Conservation (phyloP, 257 asterid genomes). For the Thymus mandschuricus region DNA sequence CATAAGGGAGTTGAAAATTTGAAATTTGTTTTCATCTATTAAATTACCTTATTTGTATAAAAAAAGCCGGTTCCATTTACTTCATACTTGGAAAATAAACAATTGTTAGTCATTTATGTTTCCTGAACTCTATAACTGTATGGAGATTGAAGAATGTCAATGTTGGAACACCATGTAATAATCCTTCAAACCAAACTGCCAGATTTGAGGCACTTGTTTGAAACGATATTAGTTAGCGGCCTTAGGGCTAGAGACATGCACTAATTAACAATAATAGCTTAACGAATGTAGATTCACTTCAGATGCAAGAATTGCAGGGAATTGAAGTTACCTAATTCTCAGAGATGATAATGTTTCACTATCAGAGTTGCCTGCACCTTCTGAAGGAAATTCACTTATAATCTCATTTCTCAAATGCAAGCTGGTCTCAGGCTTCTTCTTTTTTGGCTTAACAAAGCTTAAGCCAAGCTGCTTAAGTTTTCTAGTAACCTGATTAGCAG, state of each 20-base stretch:
- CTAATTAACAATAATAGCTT: slow-evolving; percentile 19
- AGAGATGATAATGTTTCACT: slow-evolving; percentile 65
- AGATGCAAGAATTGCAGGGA: slow-evolving; percentile 20
- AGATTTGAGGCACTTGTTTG: slow-evolving; percentile 13
- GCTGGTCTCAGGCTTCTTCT: slow-evolving; percentile 49
- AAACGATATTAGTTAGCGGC: slow-evolving; percentile 2
- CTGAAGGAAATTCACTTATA: slow-evolving; percentile 43
- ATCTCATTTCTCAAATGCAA: slow-evolving; percentile 60
- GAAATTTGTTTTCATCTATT: not conserved
- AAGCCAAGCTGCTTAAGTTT: slow-evolving; percentile 89
- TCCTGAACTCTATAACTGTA: not conserved
- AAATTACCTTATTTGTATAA: not conserved
- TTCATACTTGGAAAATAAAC: slow-evolving; percentile 7
- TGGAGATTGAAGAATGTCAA: not conserved
- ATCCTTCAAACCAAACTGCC: not conserved
- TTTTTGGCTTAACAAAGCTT: slow-evolving; percentile 50
- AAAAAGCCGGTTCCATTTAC: not conserved
- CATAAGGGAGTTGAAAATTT: slow-evolving; percentile 10
- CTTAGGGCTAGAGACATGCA: slow-evolving; percentile 4
- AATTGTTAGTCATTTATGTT: not conserved
- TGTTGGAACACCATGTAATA: not conserved
- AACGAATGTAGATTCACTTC: slow-evolving; percentile 21
- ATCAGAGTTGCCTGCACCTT: slow-evolving; percentile 57
- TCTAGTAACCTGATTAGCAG: slow-evolving; percentile 74
- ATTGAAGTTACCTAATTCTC: slow-evolving; percentile 57